Percentiles rank a stretch among this genome's conserved stretches.
Conservation (phyloP, 2,329 filamentous ascomycete species). For the Neofusicoccum parvum region DNA sequence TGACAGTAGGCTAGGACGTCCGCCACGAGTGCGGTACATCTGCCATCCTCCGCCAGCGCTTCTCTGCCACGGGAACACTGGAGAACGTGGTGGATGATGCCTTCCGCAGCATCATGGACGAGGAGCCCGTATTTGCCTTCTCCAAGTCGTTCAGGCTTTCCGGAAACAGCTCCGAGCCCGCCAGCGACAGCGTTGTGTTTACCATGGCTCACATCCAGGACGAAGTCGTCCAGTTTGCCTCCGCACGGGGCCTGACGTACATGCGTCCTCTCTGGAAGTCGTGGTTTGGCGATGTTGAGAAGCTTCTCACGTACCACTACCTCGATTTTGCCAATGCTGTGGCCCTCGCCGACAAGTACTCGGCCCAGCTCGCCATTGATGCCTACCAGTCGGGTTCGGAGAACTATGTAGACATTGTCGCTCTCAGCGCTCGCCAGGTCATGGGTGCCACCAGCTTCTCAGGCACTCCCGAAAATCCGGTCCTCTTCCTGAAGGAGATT, state of each 20-base stretch:
- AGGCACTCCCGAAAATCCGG: slow-evolving; percentile 68
- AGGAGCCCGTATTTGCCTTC: slow-evolving; percentile 83
- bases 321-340: slow-evolving; percentile 68
- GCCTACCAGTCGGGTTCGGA: slow-evolving; percentile 73
- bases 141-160: slow-evolving; percentile 39
- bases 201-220: slow-evolving; percentile 77
- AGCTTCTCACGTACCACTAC: slow-evolving; percentile 76
- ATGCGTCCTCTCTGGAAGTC: slow-evolving; percentile 82
- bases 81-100: slow-evolving; percentile 66
- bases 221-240: slow-evolving; percentile 77
- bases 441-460: slow-evolving; percentile 77
- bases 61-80: slow-evolving; percentile 68
- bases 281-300: slow-evolving; percentile 65
- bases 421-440: slow-evolving; percentile 77
- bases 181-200: slow-evolving; percentile 61
- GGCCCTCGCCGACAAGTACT: slow-evolving; percentile 71
- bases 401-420: slow-evolving; percentile 76
- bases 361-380: slow-evolving; percentile 68
- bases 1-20: slow-evolving; percentile 48
- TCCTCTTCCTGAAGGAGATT: slow-evolving; percentile 84
- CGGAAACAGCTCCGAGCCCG: slow-evolving; percentile 24
- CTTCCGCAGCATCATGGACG: slow-evolving; percentile 72
- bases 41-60: slow-evolving; percentile 64
- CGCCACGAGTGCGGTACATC: slow-evolving; percentile 73
- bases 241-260: slow-evolving; percentile 71